Conservation (phyloP, 2,329 filamentous ascomycete genomes). For the Epichloe scottii region DNA sequence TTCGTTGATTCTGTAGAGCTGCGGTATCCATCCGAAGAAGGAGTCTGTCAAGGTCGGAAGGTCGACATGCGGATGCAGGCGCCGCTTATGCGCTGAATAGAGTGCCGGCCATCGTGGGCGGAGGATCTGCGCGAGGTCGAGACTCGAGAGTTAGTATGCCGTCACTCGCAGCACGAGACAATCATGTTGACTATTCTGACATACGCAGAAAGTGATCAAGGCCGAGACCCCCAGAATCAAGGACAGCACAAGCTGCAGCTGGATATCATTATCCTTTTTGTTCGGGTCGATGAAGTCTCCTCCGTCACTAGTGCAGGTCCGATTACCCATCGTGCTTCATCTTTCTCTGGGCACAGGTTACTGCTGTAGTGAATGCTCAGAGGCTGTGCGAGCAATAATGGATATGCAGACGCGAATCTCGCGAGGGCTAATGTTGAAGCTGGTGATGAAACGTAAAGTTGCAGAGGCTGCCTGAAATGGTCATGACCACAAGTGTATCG, state of each 20-base stretch:
- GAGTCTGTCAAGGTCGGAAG: conserved; percentile 72
- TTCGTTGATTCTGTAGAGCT: conserved; percentile 72
- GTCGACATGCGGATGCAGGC: conserved; percentile 42
- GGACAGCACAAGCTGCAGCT: conserved; percentile 62
- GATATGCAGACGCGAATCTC: not conserved
- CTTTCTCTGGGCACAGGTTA: not conserved
- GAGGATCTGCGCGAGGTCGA: conserved; percentile 45
- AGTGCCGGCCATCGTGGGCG: conserved; percentile 85
- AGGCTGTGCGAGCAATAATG: too few species aligned
- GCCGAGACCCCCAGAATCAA: conserved; percentile 55
- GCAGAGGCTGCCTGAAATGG: not conserved
- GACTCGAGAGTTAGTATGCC: not conserved
- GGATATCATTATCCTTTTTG: conserved; percentile 28
- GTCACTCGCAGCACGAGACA: not conserved
- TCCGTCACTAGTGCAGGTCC: conserved; percentile 5
- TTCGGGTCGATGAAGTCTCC: conserved; percentile 13
- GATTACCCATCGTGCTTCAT: conserved; percentile 4
- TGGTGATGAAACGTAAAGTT: not conserved
- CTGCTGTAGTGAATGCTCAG: not conserved
- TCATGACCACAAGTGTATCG: not conserved
- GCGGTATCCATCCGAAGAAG: conserved; percentile 87
- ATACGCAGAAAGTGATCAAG: conserved; percentile 65
- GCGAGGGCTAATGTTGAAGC: not conserved
- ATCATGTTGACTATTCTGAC: conserved; percentile 15
- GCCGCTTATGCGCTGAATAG: conserved; percentile 78